Evolutionary conservation across 768 basidiomycete species (phyloP), one percentile per base, ranked within the genome.

Genomic region (Asterophora parasitica): DNA sequence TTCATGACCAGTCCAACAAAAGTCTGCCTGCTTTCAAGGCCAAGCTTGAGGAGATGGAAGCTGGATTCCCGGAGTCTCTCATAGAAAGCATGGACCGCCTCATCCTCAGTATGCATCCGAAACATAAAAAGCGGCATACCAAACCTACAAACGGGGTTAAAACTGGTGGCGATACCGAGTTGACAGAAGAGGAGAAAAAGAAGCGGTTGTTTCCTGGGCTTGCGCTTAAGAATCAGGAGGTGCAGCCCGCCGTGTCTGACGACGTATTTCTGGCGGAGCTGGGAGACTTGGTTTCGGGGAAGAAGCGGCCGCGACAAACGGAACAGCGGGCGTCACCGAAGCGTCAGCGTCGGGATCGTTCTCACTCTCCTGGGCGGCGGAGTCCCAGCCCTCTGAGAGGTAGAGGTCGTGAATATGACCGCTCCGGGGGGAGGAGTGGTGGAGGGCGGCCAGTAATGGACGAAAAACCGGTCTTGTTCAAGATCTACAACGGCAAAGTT

Each of bases 41-140:
- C 40, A 85, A 88, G 63, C 78, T 98, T 37, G 74, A 76, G 46
- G 83, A 85, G 50, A 73, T 79, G 50, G 92, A 83, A 16, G 88
- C 90, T 15, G 82, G 81, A 54, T 93, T 97, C 60, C 86, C 92
- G 3, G 89, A 90, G 52, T 89, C 89, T 20, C 89, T 97, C 62
- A 69, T 95, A 49, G 88, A 93, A 65, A 94, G 86, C 60, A 80
- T 98, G 28, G 95, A 99, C 70, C 88, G 96, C 15, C 80, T 98
- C 44, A 91, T 99, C 57, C 79, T 96, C 46, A 89, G 79, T 48
- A 81, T 97, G 76, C 95, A 99, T 58, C 96, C 95, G 1, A 96
- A 92, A 60, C 87, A 97, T 73, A 96, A 91, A 75, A 89, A 89
- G 65, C 79, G 78, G 63, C 66, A 70, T 28, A 73, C 69, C 35